Conservation (phyloP, 2,329 filamentous ascomycete species). For the Pyrenochaeta sp. region DNA sequence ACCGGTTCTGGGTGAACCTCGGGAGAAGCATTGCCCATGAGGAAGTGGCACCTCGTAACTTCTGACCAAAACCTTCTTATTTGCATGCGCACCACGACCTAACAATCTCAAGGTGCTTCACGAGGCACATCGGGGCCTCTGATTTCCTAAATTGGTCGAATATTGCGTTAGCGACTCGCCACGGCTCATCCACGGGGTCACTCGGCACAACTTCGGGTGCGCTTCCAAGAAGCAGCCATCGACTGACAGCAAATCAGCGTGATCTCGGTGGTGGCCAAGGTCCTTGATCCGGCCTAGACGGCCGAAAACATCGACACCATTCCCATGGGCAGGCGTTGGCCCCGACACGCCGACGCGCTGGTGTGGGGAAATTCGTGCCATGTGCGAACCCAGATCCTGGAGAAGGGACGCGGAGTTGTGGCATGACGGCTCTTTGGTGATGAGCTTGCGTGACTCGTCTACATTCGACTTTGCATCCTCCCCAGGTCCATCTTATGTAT, state of each 20-base stretch:
- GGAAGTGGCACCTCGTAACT: neutral
- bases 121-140: conserved; percentile 5
- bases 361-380: neutral
- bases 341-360: neutral
- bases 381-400: neutral
- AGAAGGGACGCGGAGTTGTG: neutral
- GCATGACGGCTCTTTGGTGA: neutral
- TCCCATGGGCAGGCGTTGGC: neutral
- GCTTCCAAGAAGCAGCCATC: neutral
- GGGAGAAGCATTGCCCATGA: neutral
- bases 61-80: neutral
- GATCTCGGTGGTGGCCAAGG: neutral
- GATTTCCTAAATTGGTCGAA: conserved; percentile 6
- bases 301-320: neutral
- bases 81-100: neutral
- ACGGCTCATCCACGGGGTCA: neutral
- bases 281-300: neutral
- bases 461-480: neutral
- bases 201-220: neutral
- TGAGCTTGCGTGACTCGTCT: neutral
- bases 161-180: neutral
- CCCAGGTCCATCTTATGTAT: neutral
- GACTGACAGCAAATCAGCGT: neutral
- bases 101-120: neutral
- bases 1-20: too few species aligned